Evolutionary conservation across 2,329 filamentous ascomycete species (phyloP), one percentile per base, ranked within the genome.

Genomic region (Alternaria longipes): DNA sequence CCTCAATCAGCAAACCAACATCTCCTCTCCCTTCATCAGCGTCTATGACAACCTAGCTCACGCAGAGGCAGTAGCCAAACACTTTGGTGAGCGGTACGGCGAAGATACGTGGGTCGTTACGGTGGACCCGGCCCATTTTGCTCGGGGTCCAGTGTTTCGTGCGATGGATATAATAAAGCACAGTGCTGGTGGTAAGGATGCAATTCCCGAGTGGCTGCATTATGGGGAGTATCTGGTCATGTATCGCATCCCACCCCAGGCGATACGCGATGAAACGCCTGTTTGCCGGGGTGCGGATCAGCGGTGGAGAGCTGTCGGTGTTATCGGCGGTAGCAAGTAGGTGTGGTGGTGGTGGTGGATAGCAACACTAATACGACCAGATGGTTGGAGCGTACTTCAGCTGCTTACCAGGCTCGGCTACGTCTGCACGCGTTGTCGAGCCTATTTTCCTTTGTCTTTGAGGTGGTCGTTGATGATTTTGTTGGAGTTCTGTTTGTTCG

Each of bases 171-270:
- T 77, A 18, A 36, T 78, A 36, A 65, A 64, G 53, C 63, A 44
- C 8, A 57, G 34, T n/a, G 53, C 50, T 45, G 20, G 42, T 38
- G 30, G 11, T 8, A 60, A 58, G 12, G 59, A 53, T 12, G 28
- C 42, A 22, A 52, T 63, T 34, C 28, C 40, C n/a, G 57, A 55
- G 28, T 74, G 69, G 66, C 41, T 77, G 55, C 76, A 78, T 66
- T 63, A 69, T 57, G 74, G 75, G 1, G 76, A 78, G 65, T 78
- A 78, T 60, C 46, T 78, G 28, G 64, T 77, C 38, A 70, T 75
- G 74, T 77, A 78, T 68, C 65, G 70, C 6, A 73, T 78, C 41
- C 74, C 74, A 5, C 58, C 69, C 11, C 70, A 77, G 65, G 76
- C 76, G 9, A 69, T 77, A 45, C 58, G 72, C 12, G 70, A 71